Percentiles rank a stretch among this genome's conserved stretches.
phyloP scores from a whole-genome alignment of 345 rosid genomes.

The Lepidium sativum region DNA sequence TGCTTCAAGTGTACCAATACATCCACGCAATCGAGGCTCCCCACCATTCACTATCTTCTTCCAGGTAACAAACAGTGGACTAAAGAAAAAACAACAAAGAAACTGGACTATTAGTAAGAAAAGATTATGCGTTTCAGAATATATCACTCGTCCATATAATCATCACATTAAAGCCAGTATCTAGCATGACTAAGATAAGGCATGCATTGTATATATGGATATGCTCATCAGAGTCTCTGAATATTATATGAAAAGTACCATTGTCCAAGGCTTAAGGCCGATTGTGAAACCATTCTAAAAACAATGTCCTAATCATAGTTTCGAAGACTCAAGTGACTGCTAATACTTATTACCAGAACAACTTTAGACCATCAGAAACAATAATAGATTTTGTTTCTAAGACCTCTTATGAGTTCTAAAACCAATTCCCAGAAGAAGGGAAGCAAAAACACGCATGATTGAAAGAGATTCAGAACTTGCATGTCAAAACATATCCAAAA shows the following conservation, averaged over 20 bases:
- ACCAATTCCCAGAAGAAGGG: background rate
- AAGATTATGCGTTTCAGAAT: background rate
- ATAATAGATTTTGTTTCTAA: background rate
- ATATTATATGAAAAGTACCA: background rate
- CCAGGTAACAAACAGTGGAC: slow-evolving; percentile 99
- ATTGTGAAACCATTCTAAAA: background rate
- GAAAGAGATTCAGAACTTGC: background rate
- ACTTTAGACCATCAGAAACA: background rate
- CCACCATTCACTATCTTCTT: slow-evolving; percentile 79
- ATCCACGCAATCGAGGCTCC: slow-evolving; percentile 96
- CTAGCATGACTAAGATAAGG: background rate
- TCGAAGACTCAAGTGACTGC: background rate
- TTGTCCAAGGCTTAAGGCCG: background rate
- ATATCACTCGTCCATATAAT: background rate
- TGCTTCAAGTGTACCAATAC: slow-evolving; percentile 95
- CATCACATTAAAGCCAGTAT: background rate
- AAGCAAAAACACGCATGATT: background rate
- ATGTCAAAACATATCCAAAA: background rate
- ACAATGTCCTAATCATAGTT: background rate
- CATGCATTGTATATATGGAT: background rate
- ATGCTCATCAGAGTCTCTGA: background rate
- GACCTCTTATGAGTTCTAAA: background rate
- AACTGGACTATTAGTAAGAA: background rate
- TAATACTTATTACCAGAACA: background rate
- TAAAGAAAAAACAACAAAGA: slow-evolving; percentile 7